Evolutionary conservation across 768 basidiomycete species (phyloP), one percentile per base, ranked within the genome.

Genomic region (Strobilomyces dryophilus): DNA sequence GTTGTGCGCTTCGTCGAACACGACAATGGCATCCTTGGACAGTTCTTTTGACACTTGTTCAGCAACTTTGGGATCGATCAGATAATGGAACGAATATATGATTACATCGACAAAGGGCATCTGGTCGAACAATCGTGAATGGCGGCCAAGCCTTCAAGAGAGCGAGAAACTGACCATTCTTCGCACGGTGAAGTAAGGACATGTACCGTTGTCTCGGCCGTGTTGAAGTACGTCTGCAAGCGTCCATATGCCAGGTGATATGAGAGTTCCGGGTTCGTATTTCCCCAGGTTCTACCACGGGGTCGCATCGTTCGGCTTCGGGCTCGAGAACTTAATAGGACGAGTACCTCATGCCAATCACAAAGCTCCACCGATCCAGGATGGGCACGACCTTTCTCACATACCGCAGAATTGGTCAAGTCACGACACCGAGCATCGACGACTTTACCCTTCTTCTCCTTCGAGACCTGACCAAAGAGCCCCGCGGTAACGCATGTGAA

Each of bases 1-100:
- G 67, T 99, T 99, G 71, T 99, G 97, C 15, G 97, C 97, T 67
- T 99, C 97, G 64, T 99, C 97, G 64, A 99, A 99, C 2, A 99
- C 97, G 36, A 99, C 94, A 49, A 99, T 99, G 29, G 93, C 88
- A 67, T 99, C 97, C 64, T 98, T 98, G 8, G 89, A 91, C 73
- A 99, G 78, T 69, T 99, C 97, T 65, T 92, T 95, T 2, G 97
- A 98, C 14, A 99, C 97, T 73, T 98, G 95, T 61, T 98, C 97
- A 0, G 97, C 97, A 39, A 99, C 95, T 71, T 99, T 99, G 2
- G 97, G 97, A 73, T 99, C 97, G 29, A 99, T 81, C 29, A 99
- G 78, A 68, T 99, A 99, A 70, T 99, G 97, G 72, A 98, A 99
- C 18, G 97, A 99, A 67, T 98, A 99, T 70, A 99, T 98, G 70